phyloP scores from a whole-genome alignment of 2,329 filamentous ascomycete species.

The Cryoendolithus antarcticus region DNA sequence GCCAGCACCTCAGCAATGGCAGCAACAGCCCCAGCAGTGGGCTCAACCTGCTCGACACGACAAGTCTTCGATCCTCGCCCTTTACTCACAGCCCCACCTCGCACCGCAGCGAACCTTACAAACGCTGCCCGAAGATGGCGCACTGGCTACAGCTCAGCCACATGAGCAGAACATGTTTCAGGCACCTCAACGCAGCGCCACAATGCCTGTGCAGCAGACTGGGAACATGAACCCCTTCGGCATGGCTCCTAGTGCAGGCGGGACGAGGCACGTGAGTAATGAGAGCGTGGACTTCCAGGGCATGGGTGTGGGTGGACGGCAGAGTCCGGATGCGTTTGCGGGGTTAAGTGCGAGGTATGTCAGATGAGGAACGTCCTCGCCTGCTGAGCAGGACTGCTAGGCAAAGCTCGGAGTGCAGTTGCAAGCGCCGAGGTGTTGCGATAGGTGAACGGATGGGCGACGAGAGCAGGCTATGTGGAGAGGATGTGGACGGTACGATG shows the following conservation, averaged over 20 bases:
- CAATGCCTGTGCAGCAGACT: constrained; percentile 22
- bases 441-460: too few relatives aligned
- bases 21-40: constrained; percentile 17
- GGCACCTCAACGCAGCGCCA: constrained; percentile 23
- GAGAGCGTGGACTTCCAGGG: constrained; percentile 56
- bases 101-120: constrained; percentile 31
- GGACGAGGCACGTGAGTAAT: constrained; percentile 44
- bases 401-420: too few relatives aligned
- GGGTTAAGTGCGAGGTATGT: constrained; percentile 50
- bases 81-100: constrained; percentile 54
- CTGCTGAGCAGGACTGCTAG: too few relatives aligned
- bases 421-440: too few relatives aligned
- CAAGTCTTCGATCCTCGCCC: constrained; percentile 62
- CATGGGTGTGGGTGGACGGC: constrained; percentile 52
- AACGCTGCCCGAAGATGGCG: constrained; percentile 24
- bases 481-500: too few relatives aligned
- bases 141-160: constrained; percentile 13
- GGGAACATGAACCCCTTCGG: constrained; percentile 21
- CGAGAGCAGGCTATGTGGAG: too few relatives aligned
- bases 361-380: constrained; percentile 10
- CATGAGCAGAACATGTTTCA: constrained; percentile 13
- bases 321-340: constrained; percentile 70
- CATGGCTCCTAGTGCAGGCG: constrained; percentile 1
- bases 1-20: constrained; percentile 21
- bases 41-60: constrained; percentile 40